phyloP scores from a whole-genome alignment of 768 basidiomycete species.

The Phylloporus rhodoxanthus region DNA sequence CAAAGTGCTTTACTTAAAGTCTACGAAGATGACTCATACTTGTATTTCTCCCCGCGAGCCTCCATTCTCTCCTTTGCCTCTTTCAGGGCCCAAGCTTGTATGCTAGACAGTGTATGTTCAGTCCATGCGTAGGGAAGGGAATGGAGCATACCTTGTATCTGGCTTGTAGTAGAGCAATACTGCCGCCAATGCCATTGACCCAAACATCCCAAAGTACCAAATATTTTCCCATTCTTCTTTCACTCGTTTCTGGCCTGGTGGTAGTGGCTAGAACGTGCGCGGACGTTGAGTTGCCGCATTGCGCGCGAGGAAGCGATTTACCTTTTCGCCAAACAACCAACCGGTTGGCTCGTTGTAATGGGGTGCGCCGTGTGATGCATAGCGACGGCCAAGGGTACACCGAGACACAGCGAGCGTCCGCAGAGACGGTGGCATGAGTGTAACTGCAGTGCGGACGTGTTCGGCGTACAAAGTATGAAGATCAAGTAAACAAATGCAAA shows the following conservation, averaged over 20 bases:
- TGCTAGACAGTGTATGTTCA: conserved; percentile 40
- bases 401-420: conserved; percentile 30
- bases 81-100: conserved; percentile 87
- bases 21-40: conserved; percentile 60
- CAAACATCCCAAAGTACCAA: conserved; percentile 91
- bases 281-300: background rate
- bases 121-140: background rate
- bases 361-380: conserved; percentile 72
- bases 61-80: conserved; percentile 91
- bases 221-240: conserved; percentile 89
- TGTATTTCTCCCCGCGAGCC: conserved; percentile 83
- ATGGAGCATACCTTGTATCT: conserved; percentile 69
- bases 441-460: background rate
- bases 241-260: conserved; percentile 77
- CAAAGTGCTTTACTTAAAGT: background rate
- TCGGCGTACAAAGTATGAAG: conserved; percentile 3
- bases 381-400: conserved; percentile 36
- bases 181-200: conserved; percentile 68
- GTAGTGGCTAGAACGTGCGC: conserved; percentile 49
- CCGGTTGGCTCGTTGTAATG: conserved; percentile 88
- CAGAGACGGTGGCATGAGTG: conserved; percentile 43
- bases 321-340: conserved; percentile 86
- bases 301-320: conserved; percentile 23
- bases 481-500: conserved; percentile 23
- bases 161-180: conserved; percentile 88